Evolutionary conservation across 2,329 filamentous ascomycete species (phyloP).

Genomic region (Escovopsis sp.): DNA sequence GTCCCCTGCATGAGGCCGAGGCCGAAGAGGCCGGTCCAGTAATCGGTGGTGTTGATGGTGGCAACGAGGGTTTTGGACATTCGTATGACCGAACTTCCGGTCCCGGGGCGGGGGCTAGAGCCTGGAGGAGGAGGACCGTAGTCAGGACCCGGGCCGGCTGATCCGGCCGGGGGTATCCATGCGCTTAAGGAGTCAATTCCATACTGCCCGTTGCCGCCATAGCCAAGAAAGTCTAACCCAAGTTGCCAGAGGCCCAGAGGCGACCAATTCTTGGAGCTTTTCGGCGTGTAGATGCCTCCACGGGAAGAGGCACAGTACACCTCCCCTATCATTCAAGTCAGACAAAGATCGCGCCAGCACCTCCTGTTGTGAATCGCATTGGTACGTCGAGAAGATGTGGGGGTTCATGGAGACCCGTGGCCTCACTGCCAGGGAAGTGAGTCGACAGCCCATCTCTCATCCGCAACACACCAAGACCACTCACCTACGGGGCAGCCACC

Average conservation of each 20-base stretch:
- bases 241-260: slow-evolving; percentile 44
- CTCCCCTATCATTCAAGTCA: slow-evolving; percentile 22
- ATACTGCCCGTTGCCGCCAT: slow-evolving; percentile 47
- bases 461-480: slow-evolving; percentile 8
- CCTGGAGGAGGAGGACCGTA: too few species aligned
- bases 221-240: slow-evolving; percentile 41
- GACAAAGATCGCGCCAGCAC: slow-evolving; percentile 9
- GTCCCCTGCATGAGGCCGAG: slow-evolving; percentile 38
- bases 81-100: slow-evolving; percentile 15
- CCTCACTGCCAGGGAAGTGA: too few species aligned
- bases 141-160: too few species aligned
- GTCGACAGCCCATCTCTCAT: too few species aligned
- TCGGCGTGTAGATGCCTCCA: slow-evolving; percentile 41
- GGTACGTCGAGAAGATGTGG: too few species aligned
- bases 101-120: slow-evolving; percentile 3
- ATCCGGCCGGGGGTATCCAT: slow-evolving; percentile 20
- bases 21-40: slow-evolving; percentile 39
- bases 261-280: slow-evolving; percentile 40
- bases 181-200: slow-evolving; percentile 36
- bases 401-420: too few species aligned
- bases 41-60: slow-evolving; percentile 38
- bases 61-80: slow-evolving; percentile 33
- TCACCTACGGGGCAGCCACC: slow-evolving; percentile 38
- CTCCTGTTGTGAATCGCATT: too few species aligned
- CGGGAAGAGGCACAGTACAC: slow-evolving; percentile 38